phyloP scores from a whole-genome alignment of 768 basidiomycete genomes.

The Tricholoma matsutake region DNA sequence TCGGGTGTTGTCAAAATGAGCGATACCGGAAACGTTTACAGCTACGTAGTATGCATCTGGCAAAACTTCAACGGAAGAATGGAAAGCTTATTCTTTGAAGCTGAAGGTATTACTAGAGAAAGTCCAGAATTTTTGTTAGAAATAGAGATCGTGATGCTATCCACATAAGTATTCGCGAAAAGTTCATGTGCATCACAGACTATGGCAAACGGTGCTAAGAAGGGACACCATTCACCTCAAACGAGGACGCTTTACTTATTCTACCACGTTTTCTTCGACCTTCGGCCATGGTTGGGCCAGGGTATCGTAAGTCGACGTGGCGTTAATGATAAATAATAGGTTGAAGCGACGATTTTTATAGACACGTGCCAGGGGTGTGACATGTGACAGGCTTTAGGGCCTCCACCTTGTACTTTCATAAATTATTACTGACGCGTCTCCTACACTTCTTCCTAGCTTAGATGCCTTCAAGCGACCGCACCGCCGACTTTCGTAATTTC shows the following conservation, averaged over 20 bases:
- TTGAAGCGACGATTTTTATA: neutral
- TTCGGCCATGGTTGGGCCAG: neutral
- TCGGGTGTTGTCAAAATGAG: slow-evolving; percentile 53
- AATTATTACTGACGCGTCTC: neutral
- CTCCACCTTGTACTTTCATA: neutral
- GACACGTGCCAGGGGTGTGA: neutral
- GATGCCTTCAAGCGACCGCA: slow-evolving; percentile 62
- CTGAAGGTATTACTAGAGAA: neutral
- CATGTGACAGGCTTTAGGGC: neutral
- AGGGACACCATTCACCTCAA: slow-evolving; percentile 64
- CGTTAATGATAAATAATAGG: neutral
- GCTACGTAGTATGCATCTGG: slow-evolving; percentile 20
- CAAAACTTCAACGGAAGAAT: neutral
- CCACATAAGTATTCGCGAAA: neutral
- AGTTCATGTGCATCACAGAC: slow-evolving; percentile 33
- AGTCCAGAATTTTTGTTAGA: no score
- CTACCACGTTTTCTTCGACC: slow-evolving; percentile 21
- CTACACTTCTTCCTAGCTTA: neutral
- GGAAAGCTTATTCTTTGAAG: slow-evolving; percentile 12
- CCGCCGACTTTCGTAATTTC: slow-evolving; percentile 55
- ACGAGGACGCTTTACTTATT: slow-evolving; percentile 49
- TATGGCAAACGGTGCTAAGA: slow-evolving; percentile 63
- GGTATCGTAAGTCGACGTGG: neutral
- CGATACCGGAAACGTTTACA: slow-evolving; percentile 52
- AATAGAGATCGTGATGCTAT: no score